Conservation (phyloP, 2,329 filamentous ascomycete genomes). For the Cephalotrichum gorgonifer region DNA sequence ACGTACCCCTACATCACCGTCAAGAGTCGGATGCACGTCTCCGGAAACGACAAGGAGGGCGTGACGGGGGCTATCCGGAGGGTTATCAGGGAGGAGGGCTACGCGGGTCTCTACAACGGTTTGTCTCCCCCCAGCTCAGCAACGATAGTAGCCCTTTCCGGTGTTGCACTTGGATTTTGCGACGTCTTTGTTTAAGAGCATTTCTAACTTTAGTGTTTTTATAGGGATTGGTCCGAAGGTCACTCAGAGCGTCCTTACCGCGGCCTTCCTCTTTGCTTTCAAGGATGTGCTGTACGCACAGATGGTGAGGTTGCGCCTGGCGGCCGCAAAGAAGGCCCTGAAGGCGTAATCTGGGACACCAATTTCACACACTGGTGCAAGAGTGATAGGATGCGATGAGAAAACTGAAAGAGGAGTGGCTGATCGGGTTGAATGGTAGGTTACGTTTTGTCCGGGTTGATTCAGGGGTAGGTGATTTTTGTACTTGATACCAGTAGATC, state of each 20-base stretch:
- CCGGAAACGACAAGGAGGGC: conserved; percentile 67
- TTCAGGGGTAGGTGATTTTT: neutral
- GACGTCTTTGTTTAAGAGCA: neutral
- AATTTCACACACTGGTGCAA: too few species aligned
- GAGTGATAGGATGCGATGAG: neutral
- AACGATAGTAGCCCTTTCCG: neutral
- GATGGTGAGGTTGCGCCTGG: conserved; percentile 54
- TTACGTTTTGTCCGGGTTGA: neutral
- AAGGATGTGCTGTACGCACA: conserved; percentile 92
- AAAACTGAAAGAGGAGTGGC: neutral
- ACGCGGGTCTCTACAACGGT: conserved; percentile 86
- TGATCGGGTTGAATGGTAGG: neutral
- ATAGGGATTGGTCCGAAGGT: conserved; percentile 91
- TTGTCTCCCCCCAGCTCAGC: conserved; percentile 19
- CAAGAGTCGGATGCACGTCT: conserved; percentile 96
- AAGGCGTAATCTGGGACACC: conserved; percentile 2
- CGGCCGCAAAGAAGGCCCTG: conserved; percentile 25
- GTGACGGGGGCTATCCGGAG: conserved; percentile 68
- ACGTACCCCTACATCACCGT: conserved; percentile 99
- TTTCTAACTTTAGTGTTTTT: conserved; percentile 9
- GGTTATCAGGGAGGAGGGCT: conserved; percentile 85
- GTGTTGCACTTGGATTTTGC: neutral
- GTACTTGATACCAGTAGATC: conserved; percentile 3
- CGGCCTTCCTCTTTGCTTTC: conserved; percentile 93
- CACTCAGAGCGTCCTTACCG: conserved; percentile 91